Percentiles rank a stretch among this genome's conserved stretches.
Conservation (phyloP, 768 basidiomycete genomes). For the Cantharellus anzutake region DNA sequence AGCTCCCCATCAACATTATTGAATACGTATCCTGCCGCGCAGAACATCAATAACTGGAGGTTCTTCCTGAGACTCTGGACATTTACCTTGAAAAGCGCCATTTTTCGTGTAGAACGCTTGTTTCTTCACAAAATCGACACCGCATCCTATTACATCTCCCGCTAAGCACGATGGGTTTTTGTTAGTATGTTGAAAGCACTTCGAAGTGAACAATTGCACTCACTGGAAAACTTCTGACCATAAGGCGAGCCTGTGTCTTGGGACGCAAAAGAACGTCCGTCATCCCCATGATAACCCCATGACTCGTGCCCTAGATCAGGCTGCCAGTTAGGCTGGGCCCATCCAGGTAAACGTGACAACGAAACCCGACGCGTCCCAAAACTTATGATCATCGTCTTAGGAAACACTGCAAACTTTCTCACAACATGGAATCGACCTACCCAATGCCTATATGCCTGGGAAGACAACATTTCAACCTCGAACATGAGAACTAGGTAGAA, state of each 20-base stretch:
- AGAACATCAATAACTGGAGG: background rate
- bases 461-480: background rate
- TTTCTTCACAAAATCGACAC: constrained; percentile 56
- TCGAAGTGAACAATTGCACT: constrained; percentile 14
- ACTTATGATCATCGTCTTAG: constrained; percentile 18
- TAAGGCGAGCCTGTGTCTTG: constrained; percentile 45
- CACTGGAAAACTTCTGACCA: constrained; percentile 68
- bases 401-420: background rate
- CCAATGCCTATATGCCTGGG: constrained; percentile 64
- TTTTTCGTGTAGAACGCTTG: constrained; percentile 27
- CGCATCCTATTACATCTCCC: constrained; percentile 80
- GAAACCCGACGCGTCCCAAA: constrained; percentile 49
- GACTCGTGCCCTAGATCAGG: constrained; percentile 25
- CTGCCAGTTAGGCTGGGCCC: constrained; percentile 27
- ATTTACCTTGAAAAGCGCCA: constrained; percentile 36
- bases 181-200: background rate
- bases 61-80: background rate
- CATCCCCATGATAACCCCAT: constrained; percentile 90
- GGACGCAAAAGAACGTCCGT: constrained; percentile 51
- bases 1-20: constrained; percentile 47
- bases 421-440: constrained; percentile 22
- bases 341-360: constrained; percentile 62
- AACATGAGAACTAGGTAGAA: background rate
- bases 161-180: constrained; percentile 23
- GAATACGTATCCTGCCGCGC: constrained; percentile 38